These are phyloP conservation scores for Cytospora schulzeri DNA, from an alignment of 2,329 filamentous ascomycete species.

Conservation along the genomic window DNA sequence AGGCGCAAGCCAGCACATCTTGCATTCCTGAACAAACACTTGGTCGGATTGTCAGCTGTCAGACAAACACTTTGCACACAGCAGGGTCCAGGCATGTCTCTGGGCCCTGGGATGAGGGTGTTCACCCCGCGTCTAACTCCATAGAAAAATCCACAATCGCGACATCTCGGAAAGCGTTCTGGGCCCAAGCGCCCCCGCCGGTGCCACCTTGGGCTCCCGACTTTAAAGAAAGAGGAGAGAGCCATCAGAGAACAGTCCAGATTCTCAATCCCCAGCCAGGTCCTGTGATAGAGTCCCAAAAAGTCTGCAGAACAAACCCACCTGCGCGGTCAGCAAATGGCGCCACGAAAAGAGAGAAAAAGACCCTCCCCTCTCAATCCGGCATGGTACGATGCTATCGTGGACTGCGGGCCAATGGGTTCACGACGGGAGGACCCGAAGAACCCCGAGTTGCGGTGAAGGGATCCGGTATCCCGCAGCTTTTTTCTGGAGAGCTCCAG, in stretches of 20 bases:
- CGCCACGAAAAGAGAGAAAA: conserved; percentile 11
- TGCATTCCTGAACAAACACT: not conserved
- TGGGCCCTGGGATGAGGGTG: not conserved
- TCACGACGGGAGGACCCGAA: conserved; percentile 17
- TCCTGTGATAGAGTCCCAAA: not conserved
- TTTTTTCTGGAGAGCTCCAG: not conserved
- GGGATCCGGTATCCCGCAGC: not conserved
- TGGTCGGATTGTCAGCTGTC: not conserved
- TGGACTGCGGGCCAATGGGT: conserved; percentile 18
- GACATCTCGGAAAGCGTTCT: conserved; percentile 13
- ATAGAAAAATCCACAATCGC: not conserved
- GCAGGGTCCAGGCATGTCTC: not conserved
- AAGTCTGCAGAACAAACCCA: not conserved
- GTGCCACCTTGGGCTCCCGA: conserved; percentile 2
- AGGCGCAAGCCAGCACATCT: not conserved
- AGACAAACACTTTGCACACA: not conserved
- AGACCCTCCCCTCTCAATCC: conserved; percentile 3
- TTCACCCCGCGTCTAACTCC: not conserved
- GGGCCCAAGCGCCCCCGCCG: conserved; percentile 13
- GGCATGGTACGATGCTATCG: conserved; percentile 22
- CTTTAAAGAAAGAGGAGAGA: conserved; percentile 7
- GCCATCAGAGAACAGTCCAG: not conserved
- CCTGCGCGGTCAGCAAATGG: conserved; percentile 16
- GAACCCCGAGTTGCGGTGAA: conserved; percentile 12
- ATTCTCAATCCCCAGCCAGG: not conserved